Conservation (phyloP, 192 early-diverging fungal genomes). For the Backusella parvicylindrica region DNA sequence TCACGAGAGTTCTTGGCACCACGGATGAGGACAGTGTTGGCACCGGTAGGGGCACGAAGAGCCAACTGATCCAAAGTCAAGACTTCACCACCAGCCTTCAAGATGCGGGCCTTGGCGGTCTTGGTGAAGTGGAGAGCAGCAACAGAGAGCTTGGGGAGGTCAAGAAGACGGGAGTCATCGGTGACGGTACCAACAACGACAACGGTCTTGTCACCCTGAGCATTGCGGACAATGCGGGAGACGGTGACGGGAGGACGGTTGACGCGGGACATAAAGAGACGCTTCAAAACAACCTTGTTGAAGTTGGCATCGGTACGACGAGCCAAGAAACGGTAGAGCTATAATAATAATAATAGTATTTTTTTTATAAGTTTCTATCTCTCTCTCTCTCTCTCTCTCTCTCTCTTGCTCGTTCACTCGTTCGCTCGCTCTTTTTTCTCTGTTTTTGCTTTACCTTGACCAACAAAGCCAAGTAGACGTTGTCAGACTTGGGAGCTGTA, state of each 20-base stretch:
- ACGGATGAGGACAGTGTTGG: slow-evolving; percentile 93
- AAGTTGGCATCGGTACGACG: slow-evolving; percentile 98
- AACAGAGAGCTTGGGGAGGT: slow-evolving; percentile 93
- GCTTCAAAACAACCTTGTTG: slow-evolving; percentile 98
- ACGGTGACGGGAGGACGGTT: slow-evolving; percentile 95
- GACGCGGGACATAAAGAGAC: slow-evolving; percentile 97
- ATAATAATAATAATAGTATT: no score
- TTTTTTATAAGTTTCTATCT: background rate
- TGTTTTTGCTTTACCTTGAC: slow-evolving; percentile 74
- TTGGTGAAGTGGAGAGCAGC: slow-evolving; percentile 95
- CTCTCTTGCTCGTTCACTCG: no score
- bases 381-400: no score
- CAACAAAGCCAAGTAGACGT: slow-evolving; percentile 97
- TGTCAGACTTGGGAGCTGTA: slow-evolving; percentile 85
- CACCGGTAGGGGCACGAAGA: slow-evolving; percentile 94
- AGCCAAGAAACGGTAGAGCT: slow-evolving; percentile 98
- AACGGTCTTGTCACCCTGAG: slow-evolving; percentile 82
- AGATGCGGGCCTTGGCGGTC: slow-evolving; percentile 93
- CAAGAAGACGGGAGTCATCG: slow-evolving; percentile 91
- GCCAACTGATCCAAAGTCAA: slow-evolving; percentile 99
- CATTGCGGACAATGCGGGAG: slow-evolving; percentile 80
- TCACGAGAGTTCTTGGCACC: slow-evolving; percentile 93
- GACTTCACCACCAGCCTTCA: slow-evolving; percentile 98
- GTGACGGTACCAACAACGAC: slow-evolving; percentile 97
- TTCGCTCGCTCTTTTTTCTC: background rate